Base-by-base conservation (phyloP, 805 yeast species). In the Kuraishia borneana region DNA sequence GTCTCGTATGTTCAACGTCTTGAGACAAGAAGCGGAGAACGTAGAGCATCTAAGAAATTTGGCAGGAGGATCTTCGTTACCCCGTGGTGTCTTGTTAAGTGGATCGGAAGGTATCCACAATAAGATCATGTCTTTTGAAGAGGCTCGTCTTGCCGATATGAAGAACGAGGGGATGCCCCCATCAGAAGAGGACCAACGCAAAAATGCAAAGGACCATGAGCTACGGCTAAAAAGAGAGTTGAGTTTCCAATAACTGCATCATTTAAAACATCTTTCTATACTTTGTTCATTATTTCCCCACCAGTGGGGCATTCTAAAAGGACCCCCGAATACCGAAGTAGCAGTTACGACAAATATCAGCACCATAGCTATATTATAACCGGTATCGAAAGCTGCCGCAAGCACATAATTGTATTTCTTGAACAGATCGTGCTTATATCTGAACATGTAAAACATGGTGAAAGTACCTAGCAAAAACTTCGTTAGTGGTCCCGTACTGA, bases 101-200 rank as follows among this genome's bases (percentile, higher is more conserved):
- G 96, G 96, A 3, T 54, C 77, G 5, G 87, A 83, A 42, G 94
- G 92, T 22, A 67, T 89, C 42, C 68, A 76, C 41, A 70, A 69
- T 34, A 79, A 85, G 8, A 68, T 92, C 32, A 55, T 65, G 19
- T 66, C 82, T 5, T 89, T 89, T 51, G 88, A 83, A 45, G 92
- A 83, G 34, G 97, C 96, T 3, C 70, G 77, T 44, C 64, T 58
- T 37, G 83, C 83, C 4, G 98, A 89, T 60, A 53, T 80, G 45
- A 67, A 65, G 26, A 92, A 89, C 54, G 98, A 89, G 62, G 80
- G 83, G 18, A 54, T 89, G 49, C 98, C 98, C 2, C 97, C 97
- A 3, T 55, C 76, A 4, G 58, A 63, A 3, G 82, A 73, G 34
- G 83, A 82, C 46, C 50, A 68, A 21, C 61, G 46, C 42, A 59